Base-by-base conservation (phyloP, 495 filamentous ascomycete genomes). In the Viridothelium virens region DNA sequence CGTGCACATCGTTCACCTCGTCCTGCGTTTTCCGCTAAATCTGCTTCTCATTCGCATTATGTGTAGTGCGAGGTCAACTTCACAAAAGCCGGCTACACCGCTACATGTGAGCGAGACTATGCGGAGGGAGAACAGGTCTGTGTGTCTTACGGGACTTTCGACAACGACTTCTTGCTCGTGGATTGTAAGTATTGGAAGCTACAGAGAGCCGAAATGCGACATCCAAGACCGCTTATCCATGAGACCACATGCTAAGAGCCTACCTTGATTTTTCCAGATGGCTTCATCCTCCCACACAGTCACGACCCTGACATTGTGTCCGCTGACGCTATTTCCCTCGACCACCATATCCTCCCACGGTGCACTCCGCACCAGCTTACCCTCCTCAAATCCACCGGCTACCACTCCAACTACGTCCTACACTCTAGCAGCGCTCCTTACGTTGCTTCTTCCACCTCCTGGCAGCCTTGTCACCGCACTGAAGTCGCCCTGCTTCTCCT, bases 61-160 rank as follows among this genome's bases (percentile, higher is more conserved):
- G 5, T 14, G 18, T 14, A 86, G 83, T 91, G 89, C 66, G 79
- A 82, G 63, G 89, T 90, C 2, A 75, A 78, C 7, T 88, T 87
- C 65, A 78, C 84, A 56, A 67, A 76, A 1, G 73, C 76, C 9
- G 81, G 84, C 34, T 94, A 89, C 75, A 81, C 79, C 2, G 82
- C 94, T 44, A 81, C 74, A 65, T 71, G 83, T 67, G 67, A 80
- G 69, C 63, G 81, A 47, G 71, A 77, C 12, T 91, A 89, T 71
- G 77, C 81, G 5, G 70, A 69, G 38, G 89, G 88, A 6, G 87
- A 92, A 36, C 89, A 96, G 70, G 76, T 96, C 4, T 87, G 80
- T 69, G 88, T 94, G 63, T 87, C 83, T 63, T 96, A 96, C 70
- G 91, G 91, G 1, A 71, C 76, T 53, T 91, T 95, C 76, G 78